These are phyloP conservation scores for Mucor piriformis DNA, from an alignment of 371 early-diverging fungal genomes.

Conservation along the genomic window DNA sequence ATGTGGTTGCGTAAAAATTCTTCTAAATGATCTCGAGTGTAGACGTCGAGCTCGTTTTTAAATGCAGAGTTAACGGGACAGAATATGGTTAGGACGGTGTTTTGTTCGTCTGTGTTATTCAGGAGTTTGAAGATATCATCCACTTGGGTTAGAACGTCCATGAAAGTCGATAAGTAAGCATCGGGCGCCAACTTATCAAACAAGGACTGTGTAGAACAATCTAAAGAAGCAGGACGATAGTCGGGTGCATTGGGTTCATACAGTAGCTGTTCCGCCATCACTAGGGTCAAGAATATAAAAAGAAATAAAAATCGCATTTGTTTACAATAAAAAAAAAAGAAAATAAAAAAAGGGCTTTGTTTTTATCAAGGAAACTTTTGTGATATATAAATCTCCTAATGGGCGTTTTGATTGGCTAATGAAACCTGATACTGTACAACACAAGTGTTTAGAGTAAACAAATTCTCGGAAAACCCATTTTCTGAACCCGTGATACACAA, in stretches of 20 bases:
- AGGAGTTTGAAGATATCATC: constrained; percentile 35
- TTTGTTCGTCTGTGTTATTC: constrained; percentile 28
- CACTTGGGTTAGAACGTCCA: constrained; percentile 45
- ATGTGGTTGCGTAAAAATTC: constrained; percentile 42
- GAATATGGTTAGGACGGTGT: constrained; percentile 50
- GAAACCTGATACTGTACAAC: constrained; percentile 22
- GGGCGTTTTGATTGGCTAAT: constrained; percentile 5
- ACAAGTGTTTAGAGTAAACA: constrained; percentile 12
- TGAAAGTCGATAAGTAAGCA: constrained; percentile 44
- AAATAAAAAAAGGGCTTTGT: background rate
- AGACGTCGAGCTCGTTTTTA: constrained; percentile 16
- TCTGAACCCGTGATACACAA: constrained; percentile 16
- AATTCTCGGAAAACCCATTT: constrained; percentile 10
- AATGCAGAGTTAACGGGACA: constrained; percentile 50
- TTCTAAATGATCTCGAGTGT: constrained; percentile 26
- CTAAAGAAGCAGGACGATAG: constrained; percentile 17
- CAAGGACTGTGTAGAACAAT: constrained; percentile 31
- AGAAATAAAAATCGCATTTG: background rate
- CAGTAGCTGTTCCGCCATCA: constrained; percentile 23
- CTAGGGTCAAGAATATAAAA: background rate
- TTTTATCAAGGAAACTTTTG: too few relatives aligned
- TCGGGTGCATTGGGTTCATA: constrained; percentile 47
- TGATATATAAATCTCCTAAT: too few relatives aligned
- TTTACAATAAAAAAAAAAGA: constrained; percentile 6
- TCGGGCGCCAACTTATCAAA: constrained; percentile 54